These are phyloP conservation scores for Fistulinella cinereoalba DNA, from an alignment of 1,284 basidiomycete species.

Conservation along the genomic window DNA sequence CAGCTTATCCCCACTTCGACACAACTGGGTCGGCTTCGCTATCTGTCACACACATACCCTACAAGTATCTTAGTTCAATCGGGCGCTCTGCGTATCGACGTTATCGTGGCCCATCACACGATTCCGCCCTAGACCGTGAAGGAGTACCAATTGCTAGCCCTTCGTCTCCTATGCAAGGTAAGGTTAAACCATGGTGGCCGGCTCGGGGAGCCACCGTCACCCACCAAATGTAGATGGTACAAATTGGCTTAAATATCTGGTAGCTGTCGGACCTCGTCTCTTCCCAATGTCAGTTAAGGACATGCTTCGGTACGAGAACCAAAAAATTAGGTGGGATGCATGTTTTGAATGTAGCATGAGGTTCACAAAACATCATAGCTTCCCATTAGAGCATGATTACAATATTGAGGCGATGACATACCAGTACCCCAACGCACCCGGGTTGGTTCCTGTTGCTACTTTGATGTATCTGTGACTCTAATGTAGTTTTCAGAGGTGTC, in stretches of 20 bases:
- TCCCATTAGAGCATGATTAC: not conserved
- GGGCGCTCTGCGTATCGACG: conserved; percentile 27
- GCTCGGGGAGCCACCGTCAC: not conserved
- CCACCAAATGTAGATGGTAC: conserved; percentile 11
- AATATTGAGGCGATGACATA: conserved; percentile 18
- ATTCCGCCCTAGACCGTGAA: not conserved
- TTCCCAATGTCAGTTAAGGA: conserved; percentile 14
- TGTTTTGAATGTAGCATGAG: not conserved
- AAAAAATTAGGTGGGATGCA: conserved; percentile 13
- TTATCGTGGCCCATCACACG: conserved; percentile 16
- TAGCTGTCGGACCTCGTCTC: conserved; percentile 2
- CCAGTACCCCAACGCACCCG: conserved; percentile 13
- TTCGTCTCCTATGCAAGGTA: not conserved
- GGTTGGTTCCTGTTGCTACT: conserved; percentile 14
- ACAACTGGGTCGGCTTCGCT: conserved; percentile 6
- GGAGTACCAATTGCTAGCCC: no score
- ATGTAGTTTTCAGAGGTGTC: conserved; percentile 6
- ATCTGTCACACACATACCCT: conserved; percentile 17
- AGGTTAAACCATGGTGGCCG: not conserved
- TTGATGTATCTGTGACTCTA: not conserved
- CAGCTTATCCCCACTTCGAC: not conserved
- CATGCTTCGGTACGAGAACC: conserved; percentile 16
- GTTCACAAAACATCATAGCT: conserved; percentile 14
- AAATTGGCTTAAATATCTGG: conserved; percentile 8
- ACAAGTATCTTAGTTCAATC: conserved; percentile 14